Base-by-base conservation (phyloP, 257 asterid species). In the Plantago elongata region DNA sequence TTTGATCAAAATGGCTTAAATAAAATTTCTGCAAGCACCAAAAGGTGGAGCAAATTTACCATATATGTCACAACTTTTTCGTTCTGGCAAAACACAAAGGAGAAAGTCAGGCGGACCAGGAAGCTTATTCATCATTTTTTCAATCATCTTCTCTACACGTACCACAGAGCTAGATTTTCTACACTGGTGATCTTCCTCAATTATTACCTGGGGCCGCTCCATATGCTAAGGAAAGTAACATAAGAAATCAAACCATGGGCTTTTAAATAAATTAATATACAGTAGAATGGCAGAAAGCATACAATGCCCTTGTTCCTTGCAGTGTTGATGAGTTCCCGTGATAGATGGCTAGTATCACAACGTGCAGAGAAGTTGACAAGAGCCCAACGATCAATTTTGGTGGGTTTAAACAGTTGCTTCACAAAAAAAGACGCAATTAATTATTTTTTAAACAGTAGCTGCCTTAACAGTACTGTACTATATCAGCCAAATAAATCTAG, bases 231-330 rank as follows among this genome's bases (percentile, higher is more conserved):
- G n/a, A 64, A 74, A 63, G 54, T 64, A 72, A 69, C 70, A 51
- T 51, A 54, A 63, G 38, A 69, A 13, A 69, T 51, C 48, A 50
- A 49, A 59, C 63, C 8, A 60, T 62, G 52, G 52, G 57, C 66
- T 15, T 15, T 17, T 13, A 44, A 27, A 71, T 60, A 46, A 66
- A 62, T 48, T 15, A 50, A 5, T 51, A 61, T 12, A 47, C 45
- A 52, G 17, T 13, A 63, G 59, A 70, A 54, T 14, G 27, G 30
- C 59, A 38, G 47, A 63, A 62, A 68, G 65, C 99, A 58, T 86
- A 92, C 99, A 74, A 86, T 80, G 86, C 99, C 99, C 78, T 80
- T 89, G 76, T 59, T 86, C 84, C 78, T 84, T 72, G 88, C 99
- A 66, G 86, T 84, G 69, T 71, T 76, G 67, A 92, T 89, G 71